A percentile compares a stretch with the other conserved stretches of the same genome.
Conservation (phyloP, 352 stramenopile species). For the Blastocystis sp. region DNA sequence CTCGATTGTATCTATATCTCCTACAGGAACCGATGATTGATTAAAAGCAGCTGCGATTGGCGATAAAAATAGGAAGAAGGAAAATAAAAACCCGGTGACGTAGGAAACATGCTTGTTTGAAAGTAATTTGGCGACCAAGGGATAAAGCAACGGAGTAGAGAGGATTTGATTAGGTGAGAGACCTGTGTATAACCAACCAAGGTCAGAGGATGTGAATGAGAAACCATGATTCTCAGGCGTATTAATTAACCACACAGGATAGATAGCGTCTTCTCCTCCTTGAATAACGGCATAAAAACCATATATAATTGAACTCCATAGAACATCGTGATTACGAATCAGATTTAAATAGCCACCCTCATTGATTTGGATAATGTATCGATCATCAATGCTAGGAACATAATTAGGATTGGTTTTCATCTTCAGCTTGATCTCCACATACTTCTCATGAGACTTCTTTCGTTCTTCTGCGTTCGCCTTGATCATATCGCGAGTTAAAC, state of each 20-base stretch:
- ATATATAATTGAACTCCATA: conserved; percentile 54
- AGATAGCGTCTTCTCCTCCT: conserved; percentile 45
- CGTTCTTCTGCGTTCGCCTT: background rate
- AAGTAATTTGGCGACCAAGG: background rate
- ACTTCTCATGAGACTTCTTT: conserved; percentile 2
- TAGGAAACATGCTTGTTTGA: conserved; percentile 11
- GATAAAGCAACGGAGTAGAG: conserved; percentile 49
- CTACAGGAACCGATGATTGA: background rate
- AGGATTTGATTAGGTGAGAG: conserved; percentile 47
- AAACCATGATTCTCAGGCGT: conserved; percentile 46
- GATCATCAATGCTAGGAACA: conserved; percentile 38
- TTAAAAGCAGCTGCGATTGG: background rate
- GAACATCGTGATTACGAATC: conserved; percentile 13
- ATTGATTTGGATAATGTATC: conserved; percentile 31
- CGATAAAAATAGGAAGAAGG: conserved; percentile 17
- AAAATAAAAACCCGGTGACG: conserved; percentile 10
- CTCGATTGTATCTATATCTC: too few relatives aligned
- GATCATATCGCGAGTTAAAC: background rate
- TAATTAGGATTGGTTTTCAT: conserved; percentile 31
- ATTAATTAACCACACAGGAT: conserved; percentile 60
- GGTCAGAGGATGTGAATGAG: conserved; percentile 8
- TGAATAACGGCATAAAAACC: conserved; percentile 12
- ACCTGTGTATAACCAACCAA: conserved; percentile 59
- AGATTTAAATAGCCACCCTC: conserved; percentile 36
- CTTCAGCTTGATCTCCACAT: background rate